Base-by-base conservation (phyloP, 2,329 filamentous ascomycete genomes). In the Rutstroemia sydowiana region DNA sequence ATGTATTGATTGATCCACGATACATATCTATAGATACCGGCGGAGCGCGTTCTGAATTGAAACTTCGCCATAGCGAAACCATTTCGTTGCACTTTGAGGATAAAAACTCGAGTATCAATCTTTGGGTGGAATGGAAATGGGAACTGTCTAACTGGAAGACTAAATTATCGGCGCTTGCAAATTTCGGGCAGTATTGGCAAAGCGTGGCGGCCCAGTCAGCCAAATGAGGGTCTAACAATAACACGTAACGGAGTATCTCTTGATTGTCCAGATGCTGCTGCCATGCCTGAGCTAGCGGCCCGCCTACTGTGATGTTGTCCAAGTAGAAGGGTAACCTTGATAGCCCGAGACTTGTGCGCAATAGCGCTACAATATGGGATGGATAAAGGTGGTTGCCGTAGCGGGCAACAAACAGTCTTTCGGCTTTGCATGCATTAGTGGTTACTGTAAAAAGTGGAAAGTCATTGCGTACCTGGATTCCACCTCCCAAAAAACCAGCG, bases 401-500 rank as follows among this genome's bases (percentile, higher is more conserved):
- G 16, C 80, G 77, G 5, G 79, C 76, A n/a, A 82, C 79, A 66
- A 86, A 88, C 4, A 75, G 71, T 51, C 78, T 72, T 62, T 95
- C 88, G 36, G 75, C 82, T 86, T 57, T 28, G n/a, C 32, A 48
- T 13, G 52, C 42, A 52, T 53, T 44, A 54, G 42, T 48, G 36
- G 42, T 16, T 21, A 10, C 13, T 23, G 10, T n/a, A n/a, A 11
- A 20, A 14, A n/a, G 11, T 11, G 51, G 28, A 39, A n/a, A n/a
- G 7, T n/a, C 5, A 16, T 10, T 49, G 68, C 78, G 66, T 73
- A 92, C 88, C 83, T 58, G 90, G 86, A 58, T 82, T 83, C 90
- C 92, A 98, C 61, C 79, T 84, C 31, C 82, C 78, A 60, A 90
- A 83, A 1, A 93, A 68, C 93, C 93, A 98, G 60, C 82, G 77